phyloP scores from a whole-genome alignment of 2,329 filamentous ascomycete genomes.

The Hyphodiscus sp. region DNA sequence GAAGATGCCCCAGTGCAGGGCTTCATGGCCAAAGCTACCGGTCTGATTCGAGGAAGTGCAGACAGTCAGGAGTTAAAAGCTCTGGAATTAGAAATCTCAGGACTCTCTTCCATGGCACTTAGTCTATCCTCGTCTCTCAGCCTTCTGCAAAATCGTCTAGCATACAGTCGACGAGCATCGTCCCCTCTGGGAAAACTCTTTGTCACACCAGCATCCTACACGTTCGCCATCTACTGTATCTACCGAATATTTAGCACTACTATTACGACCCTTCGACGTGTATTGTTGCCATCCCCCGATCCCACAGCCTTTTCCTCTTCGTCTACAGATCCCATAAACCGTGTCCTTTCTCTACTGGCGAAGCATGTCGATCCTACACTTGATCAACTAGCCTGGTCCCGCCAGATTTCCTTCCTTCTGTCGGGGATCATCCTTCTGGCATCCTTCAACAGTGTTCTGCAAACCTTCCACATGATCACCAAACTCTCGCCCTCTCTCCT shows the following conservation, averaged over 20 bases:
- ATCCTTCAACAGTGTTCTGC: constrained; percentile 75
- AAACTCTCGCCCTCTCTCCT: constrained; percentile 69
- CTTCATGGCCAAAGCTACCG: constrained; percentile 68
- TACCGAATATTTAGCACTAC: constrained; percentile 73
- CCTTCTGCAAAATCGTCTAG: constrained; percentile 55
- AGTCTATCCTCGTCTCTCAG: constrained; percentile 61
- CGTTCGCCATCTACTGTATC: constrained; percentile 75
- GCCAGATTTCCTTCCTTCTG: constrained; percentile 77
- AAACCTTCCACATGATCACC: constrained; percentile 76
- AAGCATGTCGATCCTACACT: constrained; percentile 79
- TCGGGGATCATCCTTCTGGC: constrained; percentile 77
- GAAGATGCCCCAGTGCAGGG: constrained; percentile 40
- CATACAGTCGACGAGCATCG: constrained; percentile 58
- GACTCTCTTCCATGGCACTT: constrained; percentile 72
- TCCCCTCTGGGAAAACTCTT: constrained; percentile 61
- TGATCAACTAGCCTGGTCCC: constrained; percentile 76
- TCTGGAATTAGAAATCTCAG: constrained; percentile 69
- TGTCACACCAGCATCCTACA: constrained; percentile 53
- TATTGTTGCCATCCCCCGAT: constrained; percentile 31
- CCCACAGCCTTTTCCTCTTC: constrained; percentile 41
- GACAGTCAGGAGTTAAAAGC: constrained; percentile 53
- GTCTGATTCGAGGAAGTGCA: constrained; percentile 58
- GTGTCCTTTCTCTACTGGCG: constrained; percentile 71
- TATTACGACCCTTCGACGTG: constrained; percentile 59
- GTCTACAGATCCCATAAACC: constrained; percentile 77